Percentiles rank a stretch among this genome's conserved stretches.
Evolutionary conservation across 345 rosid genomes (phyloP).

Genomic region (Populus simonii): DNA sequence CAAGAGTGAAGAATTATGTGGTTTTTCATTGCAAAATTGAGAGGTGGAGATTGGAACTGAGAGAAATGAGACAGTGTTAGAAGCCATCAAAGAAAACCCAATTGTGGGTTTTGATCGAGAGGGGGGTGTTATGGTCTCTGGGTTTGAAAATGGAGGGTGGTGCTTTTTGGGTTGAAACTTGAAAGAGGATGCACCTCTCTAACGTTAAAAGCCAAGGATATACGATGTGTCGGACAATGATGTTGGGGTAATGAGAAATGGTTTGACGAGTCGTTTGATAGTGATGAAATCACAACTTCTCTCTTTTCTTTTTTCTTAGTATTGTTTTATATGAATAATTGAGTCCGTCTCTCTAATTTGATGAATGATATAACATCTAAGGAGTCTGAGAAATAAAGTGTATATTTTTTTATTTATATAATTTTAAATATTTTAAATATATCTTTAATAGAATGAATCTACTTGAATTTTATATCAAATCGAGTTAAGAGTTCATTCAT

Average conservation of each 20-base stretch:
- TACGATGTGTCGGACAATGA: not conserved
- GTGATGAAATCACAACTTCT: not conserved
- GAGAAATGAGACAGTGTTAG: conserved; percentile 43
- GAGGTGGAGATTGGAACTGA: conserved; percentile 36
- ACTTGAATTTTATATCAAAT: too few relatives aligned
- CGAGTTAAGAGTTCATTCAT: too few relatives aligned
- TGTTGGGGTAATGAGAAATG: not conserved
- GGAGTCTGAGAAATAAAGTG: too few relatives aligned
- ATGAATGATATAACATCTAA: too few relatives aligned
- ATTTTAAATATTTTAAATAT: too few relatives aligned
- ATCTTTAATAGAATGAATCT: too few relatives aligned
- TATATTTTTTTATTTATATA: too few relatives aligned
- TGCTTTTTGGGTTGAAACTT: not conserved
- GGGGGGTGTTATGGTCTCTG: not conserved
- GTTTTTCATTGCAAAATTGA: conserved; percentile 22
- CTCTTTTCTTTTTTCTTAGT: too few relatives aligned
- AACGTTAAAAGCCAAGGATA: not conserved
- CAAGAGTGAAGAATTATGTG: conserved; percentile 13
- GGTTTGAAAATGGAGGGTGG: conserved; percentile 1
- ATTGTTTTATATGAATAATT: too few relatives aligned
- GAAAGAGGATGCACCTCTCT: not conserved
- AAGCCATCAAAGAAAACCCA: conserved; percentile 39
- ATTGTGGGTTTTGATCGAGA: not conserved
- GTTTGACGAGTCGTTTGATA: not conserved
- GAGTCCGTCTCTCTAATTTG: too few relatives aligned